phyloP scores from a whole-genome alignment of 1,139 yeast genomes.

The Suhomyces guaymorum region DNA sequence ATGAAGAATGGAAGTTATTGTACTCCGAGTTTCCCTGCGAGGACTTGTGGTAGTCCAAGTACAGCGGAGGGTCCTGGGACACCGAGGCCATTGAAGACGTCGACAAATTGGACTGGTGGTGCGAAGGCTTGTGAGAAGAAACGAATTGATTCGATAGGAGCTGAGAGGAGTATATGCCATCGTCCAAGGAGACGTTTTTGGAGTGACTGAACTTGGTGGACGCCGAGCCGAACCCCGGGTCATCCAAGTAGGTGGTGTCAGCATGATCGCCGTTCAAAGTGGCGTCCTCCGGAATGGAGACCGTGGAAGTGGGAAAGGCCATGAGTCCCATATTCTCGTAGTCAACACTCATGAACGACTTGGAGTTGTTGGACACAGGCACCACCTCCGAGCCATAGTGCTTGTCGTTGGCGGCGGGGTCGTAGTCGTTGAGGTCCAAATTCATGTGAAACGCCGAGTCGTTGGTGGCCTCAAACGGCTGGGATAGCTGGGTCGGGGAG shows the following conservation, averaged over 20 bases:
- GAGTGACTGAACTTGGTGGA: constrained; percentile 20
- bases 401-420: constrained; percentile 7
- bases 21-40: constrained; percentile 2
- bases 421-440: constrained; percentile 14
- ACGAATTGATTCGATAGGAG: constrained; percentile 9
- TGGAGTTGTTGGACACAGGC: constrained; percentile 24
- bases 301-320: constrained; percentile 5
- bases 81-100: constrained; percentile 24
- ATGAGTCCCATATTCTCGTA: constrained; percentile 7
- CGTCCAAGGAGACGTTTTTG: constrained; percentile 32
- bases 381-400: constrained; percentile 21
- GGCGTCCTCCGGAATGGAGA: constrained; percentile 8
- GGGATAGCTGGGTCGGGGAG: constrained; percentile 44
- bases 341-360: constrained; percentile 4
- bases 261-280: constrained; percentile 10
- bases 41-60: constrained; percentile 3
- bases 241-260: constrained; percentile 6
- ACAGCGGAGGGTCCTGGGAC: constrained; percentile 19
- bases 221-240: constrained; percentile 8
- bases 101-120: constrained; percentile 23
- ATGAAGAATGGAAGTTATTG: constrained; percentile 22
- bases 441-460: constrained; percentile 16
- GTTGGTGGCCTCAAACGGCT: constrained; percentile 31
- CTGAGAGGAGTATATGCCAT: constrained; percentile 19
- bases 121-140: constrained; percentile 5